These are phyloP conservation scores for Yarrowia osloensis DNA, from an alignment of 805 yeast genomes.

Conservation along the genomic window DNA sequence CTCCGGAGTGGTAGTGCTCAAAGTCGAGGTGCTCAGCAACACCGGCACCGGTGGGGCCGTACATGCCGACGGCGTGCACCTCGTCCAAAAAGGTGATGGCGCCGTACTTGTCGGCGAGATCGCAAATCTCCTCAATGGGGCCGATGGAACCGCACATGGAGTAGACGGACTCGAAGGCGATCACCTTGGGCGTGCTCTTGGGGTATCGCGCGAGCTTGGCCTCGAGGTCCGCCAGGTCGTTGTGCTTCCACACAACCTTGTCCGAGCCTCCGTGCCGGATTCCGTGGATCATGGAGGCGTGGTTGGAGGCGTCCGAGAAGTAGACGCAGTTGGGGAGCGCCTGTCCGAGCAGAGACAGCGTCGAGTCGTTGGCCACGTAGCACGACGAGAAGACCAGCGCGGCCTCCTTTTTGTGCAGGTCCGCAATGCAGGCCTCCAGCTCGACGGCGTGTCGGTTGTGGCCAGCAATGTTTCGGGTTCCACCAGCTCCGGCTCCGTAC, in stretches of 20 bases:
- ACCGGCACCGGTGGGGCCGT: conserved; percentile 99
- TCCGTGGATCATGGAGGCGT: conserved; percentile 98
- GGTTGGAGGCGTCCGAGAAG: conserved; percentile 90
- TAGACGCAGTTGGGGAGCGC: conserved; percentile 86
- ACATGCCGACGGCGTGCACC: conserved; percentile 98
- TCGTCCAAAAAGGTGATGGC: conserved; percentile 96
- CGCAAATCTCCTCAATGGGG: conserved; percentile 89
- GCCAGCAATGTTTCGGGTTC: conserved; percentile 98
- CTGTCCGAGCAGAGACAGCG: conserved; percentile 85
- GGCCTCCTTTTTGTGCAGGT: conserved; percentile 90
- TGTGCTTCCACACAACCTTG: conserved; percentile 90
- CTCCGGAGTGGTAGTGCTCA: conserved; percentile 71
- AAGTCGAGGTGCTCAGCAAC: conserved; percentile 96
- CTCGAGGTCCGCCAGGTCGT: conserved; percentile 83
- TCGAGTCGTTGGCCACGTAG: conserved; percentile 96
- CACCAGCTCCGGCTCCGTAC: conserved; percentile 99
- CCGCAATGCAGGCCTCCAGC: conserved; percentile 83
- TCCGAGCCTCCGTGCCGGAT: conserved; percentile 84
- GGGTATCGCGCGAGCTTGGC: conserved; percentile 76
- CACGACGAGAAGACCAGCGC: conserved; percentile 95
- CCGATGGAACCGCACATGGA: conserved; percentile 98
- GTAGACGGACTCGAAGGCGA: conserved; percentile 96
- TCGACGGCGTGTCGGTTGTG: conserved; percentile 88
- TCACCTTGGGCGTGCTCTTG: conserved; percentile 83
- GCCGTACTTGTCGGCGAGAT: conserved; percentile 95